Percentiles rank a stretch among this genome's conserved stretches.
Evolutionary conservation across 2,329 filamentous ascomycete species (phyloP).

Genomic region (Cordyceps cateniannulata): DNA sequence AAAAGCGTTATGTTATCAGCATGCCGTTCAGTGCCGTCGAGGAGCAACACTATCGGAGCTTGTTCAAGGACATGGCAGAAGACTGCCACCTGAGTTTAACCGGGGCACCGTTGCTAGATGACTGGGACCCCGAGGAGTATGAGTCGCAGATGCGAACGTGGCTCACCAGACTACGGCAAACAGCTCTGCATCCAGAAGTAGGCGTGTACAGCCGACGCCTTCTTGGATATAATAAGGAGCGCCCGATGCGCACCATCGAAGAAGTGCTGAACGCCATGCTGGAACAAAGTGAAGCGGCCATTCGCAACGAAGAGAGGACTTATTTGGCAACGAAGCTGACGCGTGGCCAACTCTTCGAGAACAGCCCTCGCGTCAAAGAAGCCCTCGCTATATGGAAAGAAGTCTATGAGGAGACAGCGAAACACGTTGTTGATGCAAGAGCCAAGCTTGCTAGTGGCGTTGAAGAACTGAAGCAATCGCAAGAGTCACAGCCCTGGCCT

Average conservation of each 20-base stretch:
- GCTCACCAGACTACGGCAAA: constrained; percentile 72
- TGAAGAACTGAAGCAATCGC: constrained; percentile 19
- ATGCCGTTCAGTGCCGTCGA: constrained; percentile 87
- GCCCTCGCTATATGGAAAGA: constrained; percentile 65
- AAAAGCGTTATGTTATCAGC: constrained; percentile 81
- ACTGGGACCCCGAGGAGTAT: constrained; percentile 60
- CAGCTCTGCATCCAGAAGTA: constrained; percentile 79
- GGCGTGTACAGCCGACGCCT: constrained; percentile 59
- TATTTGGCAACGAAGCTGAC: constrained; percentile 58
- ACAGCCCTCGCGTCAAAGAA: constrained; percentile 58
- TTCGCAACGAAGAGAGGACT: constrained; percentile 63
- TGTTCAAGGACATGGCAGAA: constrained; percentile 70
- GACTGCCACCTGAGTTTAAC: constrained; percentile 58
- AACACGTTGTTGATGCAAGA: constrained; percentile 58
- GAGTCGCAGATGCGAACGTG: constrained; percentile 72
- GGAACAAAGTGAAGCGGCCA: constrained; percentile 65
- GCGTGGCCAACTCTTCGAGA: constrained; percentile 73
- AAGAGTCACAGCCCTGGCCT: neutral
- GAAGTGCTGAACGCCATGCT: constrained; percentile 91
- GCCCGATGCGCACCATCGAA: constrained; percentile 70
- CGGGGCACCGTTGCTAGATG: constrained; percentile 53
- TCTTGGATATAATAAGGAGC: constrained; percentile 54
- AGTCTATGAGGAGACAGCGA: constrained; percentile 42
- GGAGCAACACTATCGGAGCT: constrained; percentile 75
- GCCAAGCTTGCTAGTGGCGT: constrained; percentile 50